Percentiles rank a stretch among this genome's conserved stretches.
These are phyloP conservation scores for Malus hybrid DNA, from an alignment of 331 rosid species.

Conservation along the genomic window DNA sequence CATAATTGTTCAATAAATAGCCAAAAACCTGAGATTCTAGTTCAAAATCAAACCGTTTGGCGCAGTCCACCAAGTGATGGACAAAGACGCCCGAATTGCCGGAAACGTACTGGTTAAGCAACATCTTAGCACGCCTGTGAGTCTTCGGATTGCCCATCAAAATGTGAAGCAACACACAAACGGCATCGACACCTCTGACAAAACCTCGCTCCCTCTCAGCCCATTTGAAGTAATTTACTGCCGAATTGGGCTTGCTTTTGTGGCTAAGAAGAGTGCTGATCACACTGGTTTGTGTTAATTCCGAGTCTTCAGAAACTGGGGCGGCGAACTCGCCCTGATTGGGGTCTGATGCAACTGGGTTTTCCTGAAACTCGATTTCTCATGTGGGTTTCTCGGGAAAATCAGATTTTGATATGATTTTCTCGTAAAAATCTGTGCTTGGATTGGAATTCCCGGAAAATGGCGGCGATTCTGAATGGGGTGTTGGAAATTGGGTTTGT, in stretches of 20 bases:
- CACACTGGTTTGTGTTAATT: constrained; percentile 17
- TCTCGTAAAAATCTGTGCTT: neutral
- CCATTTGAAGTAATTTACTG: constrained; percentile 35
- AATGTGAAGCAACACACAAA: constrained; percentile 55
- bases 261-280: constrained; percentile 37
- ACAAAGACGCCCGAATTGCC: constrained; percentile 28
- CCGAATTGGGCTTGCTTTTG: constrained; percentile 38
- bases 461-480: neutral
- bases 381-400: neutral
- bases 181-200: constrained; percentile 24
- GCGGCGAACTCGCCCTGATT: neutral
- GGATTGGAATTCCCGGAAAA: neutral
- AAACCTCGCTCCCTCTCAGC: constrained; percentile 27
- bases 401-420: neutral
- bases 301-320: neutral
- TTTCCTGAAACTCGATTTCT: neutral
- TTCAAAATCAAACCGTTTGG: constrained; percentile 28
- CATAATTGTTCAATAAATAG: constrained; percentile 50
- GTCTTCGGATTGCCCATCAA: constrained; percentile 22
- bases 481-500: neutral
- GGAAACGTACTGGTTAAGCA: constrained; percentile 32
- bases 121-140: neutral
- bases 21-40: constrained; percentile 36
- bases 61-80: constrained; percentile 33
- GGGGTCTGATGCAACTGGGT: constrained; percentile 1